A percentile compares a stretch with the other conserved stretches of the same genome.
Evolutionary conservation across 2,329 filamentous ascomycete genomes (phyloP).

Genomic region (Colletotrichum tabaci): DNA sequence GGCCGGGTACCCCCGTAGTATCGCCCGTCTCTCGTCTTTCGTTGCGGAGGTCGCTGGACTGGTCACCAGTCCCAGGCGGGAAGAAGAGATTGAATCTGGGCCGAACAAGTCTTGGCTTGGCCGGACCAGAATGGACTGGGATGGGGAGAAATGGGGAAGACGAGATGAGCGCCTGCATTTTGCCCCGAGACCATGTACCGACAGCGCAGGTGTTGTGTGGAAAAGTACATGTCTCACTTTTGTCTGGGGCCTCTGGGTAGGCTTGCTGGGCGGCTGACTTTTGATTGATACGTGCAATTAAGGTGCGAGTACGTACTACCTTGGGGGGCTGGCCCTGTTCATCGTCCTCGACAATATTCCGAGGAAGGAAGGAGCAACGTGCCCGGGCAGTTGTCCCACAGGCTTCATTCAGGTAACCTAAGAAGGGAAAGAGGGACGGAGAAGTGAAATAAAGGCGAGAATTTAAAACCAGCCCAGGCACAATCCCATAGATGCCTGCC

Average conservation of each 20-base stretch:
- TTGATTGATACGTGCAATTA: conserved; percentile 36
- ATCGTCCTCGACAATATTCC: not conserved
- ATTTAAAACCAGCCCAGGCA: too few relatives aligned
- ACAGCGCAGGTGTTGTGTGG: too few relatives aligned
- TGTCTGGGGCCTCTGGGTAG: conserved; percentile 1
- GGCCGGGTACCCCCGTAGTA: not conserved
- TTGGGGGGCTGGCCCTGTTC: not conserved
- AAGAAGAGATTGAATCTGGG: conserved; percentile 33
- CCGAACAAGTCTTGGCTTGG: conserved; percentile 36
- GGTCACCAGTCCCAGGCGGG: not conserved
- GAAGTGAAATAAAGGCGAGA: not conserved
- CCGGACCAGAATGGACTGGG: conserved; percentile 29
- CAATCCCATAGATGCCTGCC: too few relatives aligned
- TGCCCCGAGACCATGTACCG: not conserved
- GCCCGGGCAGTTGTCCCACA: not conserved
- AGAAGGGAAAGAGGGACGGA: not conserved
- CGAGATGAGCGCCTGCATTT: conserved; percentile 2
- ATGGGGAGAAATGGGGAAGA: conserved; percentile 24
- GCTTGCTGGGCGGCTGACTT: conserved; percentile 31
- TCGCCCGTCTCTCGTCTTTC: not conserved
- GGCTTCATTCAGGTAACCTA: too few relatives aligned
- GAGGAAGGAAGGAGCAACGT: not conserved
- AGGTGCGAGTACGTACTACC: conserved; percentile 27
- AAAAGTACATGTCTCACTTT: conserved; percentile 3
- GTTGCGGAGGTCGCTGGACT: not conserved